Evolutionary conservation across 163 green algal species (phyloP), one percentile per base, ranked within the genome.

Genomic region (Prototheca cutis): DNA sequence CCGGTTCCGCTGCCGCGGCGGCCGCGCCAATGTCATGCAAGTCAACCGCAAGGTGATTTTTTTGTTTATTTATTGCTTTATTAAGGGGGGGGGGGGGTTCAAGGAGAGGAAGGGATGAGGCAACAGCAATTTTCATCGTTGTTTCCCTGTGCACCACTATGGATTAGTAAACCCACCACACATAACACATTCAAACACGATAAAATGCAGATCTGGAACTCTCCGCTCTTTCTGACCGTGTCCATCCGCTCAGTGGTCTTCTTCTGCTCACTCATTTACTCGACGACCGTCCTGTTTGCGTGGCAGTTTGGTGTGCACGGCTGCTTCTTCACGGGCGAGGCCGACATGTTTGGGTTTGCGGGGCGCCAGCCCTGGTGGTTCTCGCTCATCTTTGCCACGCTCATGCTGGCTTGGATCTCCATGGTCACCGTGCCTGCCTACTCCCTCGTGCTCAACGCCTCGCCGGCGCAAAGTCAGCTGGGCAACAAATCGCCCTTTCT

Each of bases 241-340:
- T 17, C 13, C 42, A 51, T 51, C 1, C 42, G 42, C 42, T 8
- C 63, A 2, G 19, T 63, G 5, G 29, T 54, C 18, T 69, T 69
- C 55, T 55, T 69, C 21, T 59, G 33, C 47, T 64, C 55, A 3
- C 59, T 60, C 27, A 17, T 63, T 27, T 69, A 49, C 60, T 47
- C 39, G 6, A 58, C 52, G 5, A 45, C 28, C 52, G 52, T 58
- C 13, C 27, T 58, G 30, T 30, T 58, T 15, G 52, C 29, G 13
- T 58, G 52, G 52, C 52, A 58, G 52, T 57, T 64, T 64, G 58
- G 58, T 47, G 19, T 7, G 31, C 1, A 15, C 48, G 54, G 42
- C 47, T 65, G 58, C 47, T 58, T 58, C 47, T 65, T 65, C 32
- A 27, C 34, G 1, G 1, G 17, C 3, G 45, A 57, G 2, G 13